A percentile compares a stretch with the other conserved stretches of the same genome.
phyloP scores from a whole-genome alignment of 2,329 filamentous ascomycete species.

The Fusarium denticulatum region DNA sequence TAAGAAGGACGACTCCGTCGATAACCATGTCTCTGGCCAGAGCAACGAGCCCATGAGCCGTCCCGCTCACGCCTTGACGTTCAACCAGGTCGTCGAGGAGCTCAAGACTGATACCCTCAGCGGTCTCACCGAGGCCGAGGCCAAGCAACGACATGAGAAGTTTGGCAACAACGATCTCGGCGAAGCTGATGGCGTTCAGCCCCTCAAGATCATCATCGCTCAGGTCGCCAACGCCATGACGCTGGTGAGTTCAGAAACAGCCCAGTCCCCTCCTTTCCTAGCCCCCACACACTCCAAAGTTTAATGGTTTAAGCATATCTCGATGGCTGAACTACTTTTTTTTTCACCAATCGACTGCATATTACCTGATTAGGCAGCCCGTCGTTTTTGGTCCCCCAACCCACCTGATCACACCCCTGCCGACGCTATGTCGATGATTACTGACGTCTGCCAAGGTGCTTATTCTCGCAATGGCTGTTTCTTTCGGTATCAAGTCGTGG shows the following conservation, averaged over 20 bases:
- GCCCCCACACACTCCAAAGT: constrained; percentile 9
- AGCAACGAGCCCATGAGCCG: constrained; percentile 56
- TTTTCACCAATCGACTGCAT: constrained; percentile 37
- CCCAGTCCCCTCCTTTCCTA: neutral
- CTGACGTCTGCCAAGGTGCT: constrained; percentile 53
- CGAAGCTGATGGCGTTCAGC: constrained; percentile 58
- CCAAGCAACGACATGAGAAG: constrained; percentile 59
- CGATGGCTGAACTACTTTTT: constrained; percentile 6
- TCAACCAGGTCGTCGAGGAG: constrained; percentile 60
- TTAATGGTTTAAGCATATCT: constrained; percentile 28
- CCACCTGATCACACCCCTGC: constrained; percentile 3
- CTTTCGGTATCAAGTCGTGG: constrained; percentile 66
- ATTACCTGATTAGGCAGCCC: constrained; percentile 57
- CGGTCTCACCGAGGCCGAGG: constrained; percentile 64
- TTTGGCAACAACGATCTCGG: constrained; percentile 69
- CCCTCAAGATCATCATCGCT: constrained; percentile 67
- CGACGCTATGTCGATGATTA: neutral
- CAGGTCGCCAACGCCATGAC: constrained; percentile 78
- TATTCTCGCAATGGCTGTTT: constrained; percentile 66
- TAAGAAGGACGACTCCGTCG: constrained; percentile 34
- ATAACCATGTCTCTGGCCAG: constrained; percentile 47
- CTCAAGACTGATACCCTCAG: constrained; percentile 62
- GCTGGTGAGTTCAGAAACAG: constrained; percentile 55
- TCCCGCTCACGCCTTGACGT: constrained; percentile 66
- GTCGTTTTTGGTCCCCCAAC: constrained; percentile 45